Percentiles rank a stretch among this genome's conserved stretches.
Conservation (phyloP, 805 yeast genomes). For the Saccharomycopsis vini region DNA sequence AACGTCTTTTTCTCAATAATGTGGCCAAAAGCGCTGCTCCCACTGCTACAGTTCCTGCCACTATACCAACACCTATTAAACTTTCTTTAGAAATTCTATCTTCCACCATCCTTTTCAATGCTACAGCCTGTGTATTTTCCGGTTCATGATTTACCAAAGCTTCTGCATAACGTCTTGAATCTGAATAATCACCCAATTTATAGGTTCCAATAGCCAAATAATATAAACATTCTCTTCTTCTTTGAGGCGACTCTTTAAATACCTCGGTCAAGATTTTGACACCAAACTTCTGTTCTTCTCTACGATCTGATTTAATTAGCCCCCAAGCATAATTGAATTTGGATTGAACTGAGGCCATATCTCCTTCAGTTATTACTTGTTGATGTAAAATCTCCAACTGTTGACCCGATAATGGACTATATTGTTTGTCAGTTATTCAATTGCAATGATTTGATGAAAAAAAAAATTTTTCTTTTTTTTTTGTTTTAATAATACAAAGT, state of each 20-base stretch:
- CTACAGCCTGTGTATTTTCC: constrained; percentile 66
- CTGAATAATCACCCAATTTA: constrained; percentile 78
- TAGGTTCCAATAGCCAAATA: constrained; percentile 82
- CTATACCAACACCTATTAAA: constrained; percentile 76
- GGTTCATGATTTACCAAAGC: constrained; percentile 74
- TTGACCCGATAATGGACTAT: constrained; percentile 54
- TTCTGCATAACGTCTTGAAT: constrained; percentile 80
- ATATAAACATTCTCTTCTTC: constrained; percentile 84
- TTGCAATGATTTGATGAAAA: no score
- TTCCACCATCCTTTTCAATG: constrained; percentile 68
- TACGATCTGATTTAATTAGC: constrained; percentile 58
- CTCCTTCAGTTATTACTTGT: constrained; percentile 76
- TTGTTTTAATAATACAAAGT: neutral
- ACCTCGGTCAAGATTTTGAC: constrained; percentile 59
- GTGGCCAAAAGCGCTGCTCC: constrained; percentile 59
- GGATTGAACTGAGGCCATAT: constrained; percentile 71
- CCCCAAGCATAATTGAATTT: constrained; percentile 97
- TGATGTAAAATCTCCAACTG: constrained; percentile 68
- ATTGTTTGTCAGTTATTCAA: constrained; percentile 5
- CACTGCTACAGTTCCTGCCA: constrained; percentile 78
- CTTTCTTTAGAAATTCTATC: constrained; percentile 84
- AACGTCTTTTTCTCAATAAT: constrained; percentile 28
- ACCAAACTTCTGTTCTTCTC: constrained; percentile 67
- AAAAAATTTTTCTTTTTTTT: constrained; percentile 18
- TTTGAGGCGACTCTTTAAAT: constrained; percentile 67